Evolutionary conservation across 2,329 filamentous ascomycete genomes (phyloP), one percentile per base, ranked within the genome.

Genomic region (Scedosporium apiospermum): DNA sequence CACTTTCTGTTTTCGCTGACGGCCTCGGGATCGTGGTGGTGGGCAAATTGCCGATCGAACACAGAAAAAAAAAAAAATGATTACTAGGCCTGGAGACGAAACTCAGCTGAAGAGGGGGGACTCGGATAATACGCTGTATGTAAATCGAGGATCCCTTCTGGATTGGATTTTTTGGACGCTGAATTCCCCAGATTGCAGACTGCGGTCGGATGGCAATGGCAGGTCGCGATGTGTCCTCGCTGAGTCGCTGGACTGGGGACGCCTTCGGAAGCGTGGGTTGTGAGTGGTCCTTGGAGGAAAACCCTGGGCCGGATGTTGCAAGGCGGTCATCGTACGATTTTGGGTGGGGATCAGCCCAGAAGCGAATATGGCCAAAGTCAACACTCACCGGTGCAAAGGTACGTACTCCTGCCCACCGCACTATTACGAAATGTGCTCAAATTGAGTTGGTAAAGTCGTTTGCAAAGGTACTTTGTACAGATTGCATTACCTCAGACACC

Each of bases 281-380:
- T 26, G 26, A 44, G 16, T 12, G 42, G 42, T 51, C 18, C 30
- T 42, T 38, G 9, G 46, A 57, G 49, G 44, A 61, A 46, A 42
- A 53, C 57, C 41, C 34, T 61, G 30, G 60, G 30, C 42, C 59
- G 60, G 60, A 61, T 57, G 26, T 26, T 55, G 18, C 18, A 21
- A 42, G 26, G 26, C 30, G 51, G 60, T 38, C 46, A 61, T 61
- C 60, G 60, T 61, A 61, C 60, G 60, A 61, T 61, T 61, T 55
- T 57, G 60, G 27, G 60, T 61, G 60, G 60, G 46, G 44, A 61
- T 61, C 60, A 57, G 60, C 60, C 60, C 44, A 61, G 60, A 55
- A 23, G 23, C 49, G 21, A 26, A 12, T n/a, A n/a, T 53, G 49
- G 49, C 21, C n/a, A 53, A 53, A 26, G 49, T 53, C 23, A 53